A percentile compares a stretch with the other conserved stretches of the same genome.
These are phyloP conservation scores for Clarireedia monteithiana DNA, from an alignment of 2,329 filamentous ascomycete genomes.

Conservation along the genomic window DNA sequence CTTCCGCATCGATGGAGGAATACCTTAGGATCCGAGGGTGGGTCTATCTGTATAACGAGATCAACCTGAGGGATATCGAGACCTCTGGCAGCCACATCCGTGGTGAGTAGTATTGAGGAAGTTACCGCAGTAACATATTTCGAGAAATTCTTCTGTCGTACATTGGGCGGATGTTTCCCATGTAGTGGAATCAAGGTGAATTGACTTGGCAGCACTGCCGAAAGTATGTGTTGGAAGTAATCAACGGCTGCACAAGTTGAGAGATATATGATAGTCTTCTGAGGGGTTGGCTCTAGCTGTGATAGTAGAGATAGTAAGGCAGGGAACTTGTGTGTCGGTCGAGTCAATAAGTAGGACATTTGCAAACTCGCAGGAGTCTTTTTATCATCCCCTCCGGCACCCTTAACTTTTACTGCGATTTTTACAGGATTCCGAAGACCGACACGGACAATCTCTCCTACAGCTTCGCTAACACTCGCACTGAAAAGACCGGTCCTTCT, in stretches of 20 bases:
- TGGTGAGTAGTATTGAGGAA: constrained; percentile 80
- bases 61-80: constrained; percentile 90
- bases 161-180: constrained; percentile 83
- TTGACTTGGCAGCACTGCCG: constrained; percentile 57
- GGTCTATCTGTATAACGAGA: constrained; percentile 82
- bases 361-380: constrained; percentile 87
- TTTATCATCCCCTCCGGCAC: constrained; percentile 69
- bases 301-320: constrained; percentile 63
- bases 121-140: constrained; percentile 68
- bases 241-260: constrained; percentile 93
- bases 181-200: constrained; percentile 76
- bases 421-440: constrained; percentile 92
- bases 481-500: constrained; percentile 89
- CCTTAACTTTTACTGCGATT: constrained; percentile 87
- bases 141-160: constrained; percentile 80
- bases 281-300: constrained; percentile 62
- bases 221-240: constrained; percentile 80
- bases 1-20: constrained; percentile 92
- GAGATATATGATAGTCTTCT: constrained; percentile 84
- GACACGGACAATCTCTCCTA: constrained; percentile 85
- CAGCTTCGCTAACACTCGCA: constrained; percentile 90
- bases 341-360: constrained; percentile 74
- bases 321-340: constrained; percentile 73
- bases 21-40: constrained; percentile 79
- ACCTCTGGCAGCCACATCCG: constrained; percentile 83